Evolutionary conservation across 306 rosid species (phyloP).

Genomic region (Lathyrus sativus): DNA sequence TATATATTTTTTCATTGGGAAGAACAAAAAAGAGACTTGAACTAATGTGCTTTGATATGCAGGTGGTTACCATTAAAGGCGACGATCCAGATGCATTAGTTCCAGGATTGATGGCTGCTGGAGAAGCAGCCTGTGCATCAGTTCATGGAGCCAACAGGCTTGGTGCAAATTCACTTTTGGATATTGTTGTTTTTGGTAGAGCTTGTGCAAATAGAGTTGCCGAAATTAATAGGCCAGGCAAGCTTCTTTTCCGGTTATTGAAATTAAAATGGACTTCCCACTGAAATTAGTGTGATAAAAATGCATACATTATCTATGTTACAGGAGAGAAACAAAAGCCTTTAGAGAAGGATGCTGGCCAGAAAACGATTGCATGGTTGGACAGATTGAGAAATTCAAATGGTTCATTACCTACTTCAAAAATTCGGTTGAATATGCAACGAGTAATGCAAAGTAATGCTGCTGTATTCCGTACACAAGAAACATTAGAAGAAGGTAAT

Average conservation of each 20-base stretch:
- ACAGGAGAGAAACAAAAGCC: constrained; percentile 87
- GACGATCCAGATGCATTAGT: constrained; percentile 67
- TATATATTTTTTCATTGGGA: neutral
- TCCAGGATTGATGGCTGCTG: constrained; percentile 95
- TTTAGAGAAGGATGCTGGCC: constrained; percentile 85
- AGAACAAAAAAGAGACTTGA: neutral
- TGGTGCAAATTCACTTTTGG: constrained; percentile 95
- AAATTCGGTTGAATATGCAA: constrained; percentile 91
- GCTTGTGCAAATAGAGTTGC: constrained; percentile 97
- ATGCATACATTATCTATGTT: constrained; percentile 30
- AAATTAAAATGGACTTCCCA: neutral
- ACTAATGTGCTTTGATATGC: constrained; percentile 28
- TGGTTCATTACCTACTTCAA: constrained; percentile 81
- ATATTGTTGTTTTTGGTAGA: constrained; percentile 89
- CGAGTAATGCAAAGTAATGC: constrained; percentile 95
- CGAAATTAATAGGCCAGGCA: constrained; percentile 79
- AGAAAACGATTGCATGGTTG: constrained; percentile 92
- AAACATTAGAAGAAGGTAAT: constrained; percentile 85
- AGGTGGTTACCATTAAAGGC: constrained; percentile 80
- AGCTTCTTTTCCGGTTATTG: constrained; percentile 24
- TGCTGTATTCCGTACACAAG: constrained; percentile 97
- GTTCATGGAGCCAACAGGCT: constrained; percentile 96
- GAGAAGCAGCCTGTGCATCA: constrained; percentile 93
- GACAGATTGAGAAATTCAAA: constrained; percentile 87
- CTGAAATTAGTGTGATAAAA: constrained; percentile 9